Percentiles rank a stretch among this genome's conserved stretches.
Conservation (phyloP, 345 rosid species). For the Brassica napus region DNA sequence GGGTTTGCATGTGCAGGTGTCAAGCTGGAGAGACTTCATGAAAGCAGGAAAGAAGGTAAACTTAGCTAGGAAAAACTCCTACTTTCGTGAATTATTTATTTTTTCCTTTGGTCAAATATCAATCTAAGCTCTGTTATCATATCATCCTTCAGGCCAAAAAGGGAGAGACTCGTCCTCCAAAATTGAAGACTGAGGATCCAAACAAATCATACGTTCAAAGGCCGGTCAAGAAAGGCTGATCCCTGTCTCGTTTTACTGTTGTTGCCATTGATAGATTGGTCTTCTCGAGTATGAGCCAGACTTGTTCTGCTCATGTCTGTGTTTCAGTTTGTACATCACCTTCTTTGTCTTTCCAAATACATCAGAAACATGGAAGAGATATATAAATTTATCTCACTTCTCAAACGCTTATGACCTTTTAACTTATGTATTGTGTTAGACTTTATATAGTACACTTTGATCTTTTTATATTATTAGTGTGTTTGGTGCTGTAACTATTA, state of each 20-base stretch:
- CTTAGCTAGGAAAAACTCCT: not conserved
- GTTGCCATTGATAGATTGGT: constrained; percentile 31
- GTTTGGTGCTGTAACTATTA: not conserved
- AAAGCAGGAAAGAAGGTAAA: constrained; percentile 86
- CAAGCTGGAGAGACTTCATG: constrained; percentile 95
- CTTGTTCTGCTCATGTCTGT: constrained; percentile 4
- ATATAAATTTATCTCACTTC: constrained; percentile 24
- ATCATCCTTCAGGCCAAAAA: constrained; percentile 65
- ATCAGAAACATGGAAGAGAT: constrained; percentile 22
- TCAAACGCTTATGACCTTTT: not conserved
- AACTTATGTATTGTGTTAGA: not conserved
- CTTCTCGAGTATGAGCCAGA: not conserved
- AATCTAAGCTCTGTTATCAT: not conserved
- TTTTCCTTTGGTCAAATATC: not conserved
- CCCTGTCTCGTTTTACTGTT: constrained; percentile 10
- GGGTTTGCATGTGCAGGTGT: constrained; percentile 54
- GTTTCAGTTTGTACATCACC: constrained; percentile 29
- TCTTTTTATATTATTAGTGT: not conserved
- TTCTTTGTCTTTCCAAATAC: constrained; percentile 22
- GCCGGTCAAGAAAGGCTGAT: constrained; percentile 84
- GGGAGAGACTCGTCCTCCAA: constrained; percentile 93
- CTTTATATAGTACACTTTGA: not conserved
- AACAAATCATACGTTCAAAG: constrained; percentile 95
- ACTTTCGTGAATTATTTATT: not conserved
- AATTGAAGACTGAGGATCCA: constrained; percentile 97